Percentiles rank a stretch among this genome's conserved stretches.
Evolutionary conservation across 352 stramenopile genomes (phyloP).

Genomic region (Globisporangium abappressorium): DNA sequence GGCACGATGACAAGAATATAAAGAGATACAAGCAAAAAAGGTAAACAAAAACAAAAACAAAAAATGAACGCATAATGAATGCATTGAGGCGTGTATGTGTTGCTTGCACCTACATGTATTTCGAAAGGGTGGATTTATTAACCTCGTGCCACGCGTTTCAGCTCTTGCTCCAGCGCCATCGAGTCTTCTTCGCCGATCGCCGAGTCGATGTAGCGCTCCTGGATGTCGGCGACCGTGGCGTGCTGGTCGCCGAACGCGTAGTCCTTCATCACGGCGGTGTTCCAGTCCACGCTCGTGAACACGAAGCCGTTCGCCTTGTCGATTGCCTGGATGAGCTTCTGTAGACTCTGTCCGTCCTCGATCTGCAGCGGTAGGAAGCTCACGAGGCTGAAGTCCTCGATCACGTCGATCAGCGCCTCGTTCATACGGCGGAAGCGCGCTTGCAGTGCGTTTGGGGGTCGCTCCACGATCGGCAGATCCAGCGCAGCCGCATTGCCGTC

Average conservation of each 20-base stretch:
- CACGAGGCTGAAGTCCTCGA: constrained; percentile 87
- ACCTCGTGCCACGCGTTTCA: constrained; percentile 25
- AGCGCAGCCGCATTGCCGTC: constrained; percentile 27
- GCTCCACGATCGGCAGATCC: constrained; percentile 24
- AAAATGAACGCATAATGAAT: constrained; percentile 5
- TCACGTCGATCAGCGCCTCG: constrained; percentile 79
- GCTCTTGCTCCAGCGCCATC: constrained; percentile 28
- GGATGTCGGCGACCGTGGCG: constrained; percentile 34
- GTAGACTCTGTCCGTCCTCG: constrained; percentile 60
- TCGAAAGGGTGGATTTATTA: background rate
- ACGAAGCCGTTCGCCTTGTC: constrained; percentile 86
- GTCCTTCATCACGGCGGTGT: constrained; percentile 73
- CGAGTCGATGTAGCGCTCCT: constrained; percentile 73
- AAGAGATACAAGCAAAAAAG: background rate
- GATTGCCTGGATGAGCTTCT: constrained; percentile 66
- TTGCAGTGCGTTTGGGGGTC: constrained; percentile 32
- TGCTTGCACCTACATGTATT: constrained; percentile 6
- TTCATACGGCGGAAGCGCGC: constrained; percentile 81
- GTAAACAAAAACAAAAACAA: constrained; percentile 4
- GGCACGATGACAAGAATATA: background rate
- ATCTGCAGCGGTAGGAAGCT: constrained; percentile 83
- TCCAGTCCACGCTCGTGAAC: constrained; percentile 77
- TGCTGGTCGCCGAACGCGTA: constrained; percentile 64
- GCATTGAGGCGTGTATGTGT: background rate
- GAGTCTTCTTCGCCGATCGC: constrained; percentile 25